Percentiles rank a stretch among this genome's conserved stretches.
phyloP scores from a whole-genome alignment of 352 stramenopile species.

The Phytophthora europaea region DNA sequence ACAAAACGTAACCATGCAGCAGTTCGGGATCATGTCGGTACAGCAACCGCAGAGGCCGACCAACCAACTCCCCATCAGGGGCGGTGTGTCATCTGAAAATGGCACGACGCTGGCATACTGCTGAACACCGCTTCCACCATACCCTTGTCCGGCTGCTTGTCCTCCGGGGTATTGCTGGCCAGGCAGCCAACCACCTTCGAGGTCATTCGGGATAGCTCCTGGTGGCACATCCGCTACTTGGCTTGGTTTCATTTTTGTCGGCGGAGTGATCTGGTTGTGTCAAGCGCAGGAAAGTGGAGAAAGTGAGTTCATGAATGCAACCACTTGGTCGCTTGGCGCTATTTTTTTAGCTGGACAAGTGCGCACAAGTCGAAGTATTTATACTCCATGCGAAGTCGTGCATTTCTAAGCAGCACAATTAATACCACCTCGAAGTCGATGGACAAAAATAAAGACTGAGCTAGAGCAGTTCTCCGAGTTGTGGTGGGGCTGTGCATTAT shows the following conservation, averaged over 20 bases:
- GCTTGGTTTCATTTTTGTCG: constrained; percentile 21
- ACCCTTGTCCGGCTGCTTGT: constrained; percentile 12
- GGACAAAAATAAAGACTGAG: constrained; percentile 1
- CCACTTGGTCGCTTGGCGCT: constrained; percentile 2
- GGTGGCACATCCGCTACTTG: constrained; percentile 28
- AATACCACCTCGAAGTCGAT: neutral
- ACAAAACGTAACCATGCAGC: constrained; percentile 48
- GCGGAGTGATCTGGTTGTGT: neutral
- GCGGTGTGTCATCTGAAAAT: constrained; percentile 30
- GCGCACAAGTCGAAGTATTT: constrained; percentile 22
- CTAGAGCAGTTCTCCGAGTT: neutral
- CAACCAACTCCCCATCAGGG: constrained; percentile 36
- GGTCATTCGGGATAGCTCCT: constrained; percentile 21
- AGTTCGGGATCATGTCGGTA: constrained; percentile 48
- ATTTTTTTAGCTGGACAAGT: constrained; percentile 17
- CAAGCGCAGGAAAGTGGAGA: neutral
- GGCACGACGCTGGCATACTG: constrained; percentile 32
- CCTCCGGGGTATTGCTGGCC: constrained; percentile 5
- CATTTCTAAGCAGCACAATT: neutral
- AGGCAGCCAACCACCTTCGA: constrained; percentile 31
- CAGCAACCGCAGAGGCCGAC: constrained; percentile 38
- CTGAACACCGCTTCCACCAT: constrained; percentile 17
- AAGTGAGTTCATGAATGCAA: constrained; percentile 24
- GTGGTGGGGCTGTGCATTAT: neutral
- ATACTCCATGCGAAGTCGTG: constrained; percentile 13